These are phyloP conservation scores for Immersiella caudata DNA, from an alignment of 495 filamentous ascomycete species.

Conservation along the genomic window DNA sequence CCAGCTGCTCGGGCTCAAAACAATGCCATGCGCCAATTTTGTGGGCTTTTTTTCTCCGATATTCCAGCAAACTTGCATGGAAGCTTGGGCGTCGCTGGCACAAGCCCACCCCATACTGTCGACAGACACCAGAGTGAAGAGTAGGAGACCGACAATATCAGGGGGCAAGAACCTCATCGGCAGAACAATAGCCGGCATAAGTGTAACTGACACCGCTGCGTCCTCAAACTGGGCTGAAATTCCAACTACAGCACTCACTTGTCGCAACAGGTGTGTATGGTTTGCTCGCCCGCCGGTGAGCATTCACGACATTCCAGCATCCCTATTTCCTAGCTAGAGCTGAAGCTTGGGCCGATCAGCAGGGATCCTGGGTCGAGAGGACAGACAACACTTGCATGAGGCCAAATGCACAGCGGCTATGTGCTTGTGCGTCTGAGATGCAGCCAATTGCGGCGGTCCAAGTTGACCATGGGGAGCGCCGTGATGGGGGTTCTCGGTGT, in stretches of 20 bases:
- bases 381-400: constrained; percentile 41
- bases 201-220: too few species aligned
- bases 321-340: too few species aligned
- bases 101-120: too few species aligned
- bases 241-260: too few species aligned
- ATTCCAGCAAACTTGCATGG: not conserved
- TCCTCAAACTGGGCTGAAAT: too few species aligned
- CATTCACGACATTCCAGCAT: too few species aligned
- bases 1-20: constrained; percentile 5
- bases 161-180: too few species aligned
- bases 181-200: too few species aligned
- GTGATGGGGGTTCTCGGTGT: constrained; percentile 27
- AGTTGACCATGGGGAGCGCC: constrained; percentile 11
- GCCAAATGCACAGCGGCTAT: constrained; percentile 47
- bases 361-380: constrained; percentile 37
- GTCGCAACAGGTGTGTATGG: too few species aligned
- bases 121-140: too few species aligned
- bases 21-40: not conserved
- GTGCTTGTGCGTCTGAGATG: constrained; percentile 40
- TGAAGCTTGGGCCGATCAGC: constrained; percentile 26
- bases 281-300: too few species aligned
- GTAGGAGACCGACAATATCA: too few species aligned
- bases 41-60: not conserved
- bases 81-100: not conserved
- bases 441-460: constrained; percentile 32